Base-by-base conservation (phyloP, 352 stramenopile species). In the Pythium folliculosum region DNA sequence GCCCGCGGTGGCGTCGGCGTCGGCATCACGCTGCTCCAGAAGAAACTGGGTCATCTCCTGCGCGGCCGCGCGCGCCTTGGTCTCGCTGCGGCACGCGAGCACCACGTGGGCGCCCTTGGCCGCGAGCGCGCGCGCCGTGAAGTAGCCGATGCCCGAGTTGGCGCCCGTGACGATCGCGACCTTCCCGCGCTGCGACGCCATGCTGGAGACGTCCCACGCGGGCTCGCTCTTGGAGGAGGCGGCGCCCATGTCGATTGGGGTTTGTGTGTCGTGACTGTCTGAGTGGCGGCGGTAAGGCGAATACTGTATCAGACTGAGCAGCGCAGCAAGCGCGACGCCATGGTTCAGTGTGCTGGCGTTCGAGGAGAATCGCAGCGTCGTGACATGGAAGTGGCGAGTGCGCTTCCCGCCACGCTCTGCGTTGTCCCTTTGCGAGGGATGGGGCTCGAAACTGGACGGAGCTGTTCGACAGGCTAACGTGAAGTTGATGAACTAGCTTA, bases 121-220 rank as follows among this genome's bases (percentile, higher is more conserved):
- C 4, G 77, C 88, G 38, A 97, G 63, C 45, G 78, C 70, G 21
- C 73, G 61, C 8, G 89, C 80, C 1, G 87, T 95, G 63, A 82
- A 74, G 58, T 83, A 94, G 14, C 89, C 91, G 62, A 97, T 90
- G 1, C 91, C 89, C 16, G 83, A 89, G 74, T 96, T 96, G 60
- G 72, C 72, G 21, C 91, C 91, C 12, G 89, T 97, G 38, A 97
- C 83, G 62, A 96, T 76, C 17, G 77, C 82, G 57, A 96, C 70
- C 35, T 88, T 97, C 30, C 70, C 77, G 12, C 14, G 40, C 14
- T 47, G 40, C 40, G 40, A 47, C 9, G 40, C 6, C 40, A 47
- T 47, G 14, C 9, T 16, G 14, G 40, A 47, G 10, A 6, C 40
- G 40, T 47, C 40, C 40, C 40, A 47, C 5, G 13, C 40, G 40